Evolutionary conservation across 305 asterid genomes (phyloP).

Genomic region (Fraxinus xanthoxyloides): DNA sequence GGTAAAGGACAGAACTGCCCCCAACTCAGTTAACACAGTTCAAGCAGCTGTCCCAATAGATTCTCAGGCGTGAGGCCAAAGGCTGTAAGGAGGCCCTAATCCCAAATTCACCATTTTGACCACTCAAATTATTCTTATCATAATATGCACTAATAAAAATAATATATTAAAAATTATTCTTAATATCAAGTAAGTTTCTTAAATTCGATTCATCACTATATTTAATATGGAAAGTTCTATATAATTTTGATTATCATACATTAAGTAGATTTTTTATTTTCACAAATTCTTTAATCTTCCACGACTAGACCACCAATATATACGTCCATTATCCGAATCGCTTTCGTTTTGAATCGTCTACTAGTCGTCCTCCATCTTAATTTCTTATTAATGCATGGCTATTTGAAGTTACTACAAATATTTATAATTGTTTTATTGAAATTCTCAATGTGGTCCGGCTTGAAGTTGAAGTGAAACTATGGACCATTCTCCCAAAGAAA

Average conservation of each 20-base stretch:
- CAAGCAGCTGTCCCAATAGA: background rate
- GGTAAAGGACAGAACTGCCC: background rate
- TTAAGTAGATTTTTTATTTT: no score
- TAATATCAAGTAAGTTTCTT: background rate
- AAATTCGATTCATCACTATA: no score
- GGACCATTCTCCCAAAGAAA: background rate
- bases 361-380: background rate
- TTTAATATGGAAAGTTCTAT: no score
- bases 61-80: background rate
- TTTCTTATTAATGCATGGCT: background rate
- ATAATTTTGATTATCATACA: background rate
- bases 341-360: background rate
- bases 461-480: background rate
- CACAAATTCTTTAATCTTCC: background rate
- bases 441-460: background rate
- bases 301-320: no score
- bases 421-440: background rate
- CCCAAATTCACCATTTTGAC: background rate
- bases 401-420: background rate
- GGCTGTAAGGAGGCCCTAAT: background rate
- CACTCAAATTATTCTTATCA: background rate
- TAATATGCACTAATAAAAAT: background rate
- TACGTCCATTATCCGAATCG: background rate
- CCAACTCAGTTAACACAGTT: background rate
- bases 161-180: background rate